Percentiles rank a stretch among this genome's conserved stretches.
Conservation (phyloP, 257 asterid species). For the Paraleonurus japonicus region DNA sequence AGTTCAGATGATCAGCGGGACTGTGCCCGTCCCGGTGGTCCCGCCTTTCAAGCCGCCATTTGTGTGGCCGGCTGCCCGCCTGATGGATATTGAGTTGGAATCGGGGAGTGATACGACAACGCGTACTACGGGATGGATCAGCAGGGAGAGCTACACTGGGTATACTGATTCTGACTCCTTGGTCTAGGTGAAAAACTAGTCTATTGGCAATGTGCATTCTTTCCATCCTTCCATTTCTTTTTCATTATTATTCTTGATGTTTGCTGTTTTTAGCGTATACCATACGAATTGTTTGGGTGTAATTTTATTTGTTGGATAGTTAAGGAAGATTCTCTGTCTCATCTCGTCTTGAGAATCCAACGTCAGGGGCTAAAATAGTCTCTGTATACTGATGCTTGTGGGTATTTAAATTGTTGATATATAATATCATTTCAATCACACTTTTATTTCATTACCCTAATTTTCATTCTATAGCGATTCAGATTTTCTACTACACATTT, state of each 20-base stretch:
- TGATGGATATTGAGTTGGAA: constrained; percentile 36
- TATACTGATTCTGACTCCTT: constrained; percentile 43
- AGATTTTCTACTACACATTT: too few species aligned
- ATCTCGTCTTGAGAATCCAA: neutral
- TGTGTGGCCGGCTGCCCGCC: constrained; percentile 65
- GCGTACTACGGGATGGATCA: constrained; percentile 50
- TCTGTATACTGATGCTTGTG: neutral
- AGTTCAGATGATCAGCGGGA: constrained; percentile 61
- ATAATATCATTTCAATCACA: neutral
- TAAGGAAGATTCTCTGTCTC: neutral
- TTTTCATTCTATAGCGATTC: too few species aligned
- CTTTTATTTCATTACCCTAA: too few species aligned
- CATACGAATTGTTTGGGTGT: constrained; percentile 8
- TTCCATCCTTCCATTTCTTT: constrained; percentile 8
- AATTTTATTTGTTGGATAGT: constrained; percentile 21
- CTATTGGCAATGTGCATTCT: constrained; percentile 29
- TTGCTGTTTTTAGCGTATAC: neutral
- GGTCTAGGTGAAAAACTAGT: constrained; percentile 42
- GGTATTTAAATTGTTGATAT: neutral
- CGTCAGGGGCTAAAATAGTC: neutral
- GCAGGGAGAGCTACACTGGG: constrained; percentile 52
- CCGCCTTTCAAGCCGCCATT: constrained; percentile 88
- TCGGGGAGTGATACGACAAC: constrained; percentile 28
- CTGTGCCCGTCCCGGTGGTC: constrained; percentile 53
- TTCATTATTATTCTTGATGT: neutral